A percentile compares a stretch with the other conserved stretches of the same genome.
Conservation (phyloP, 768 basidiomycete genomes). For the Trametes maxima region DNA sequence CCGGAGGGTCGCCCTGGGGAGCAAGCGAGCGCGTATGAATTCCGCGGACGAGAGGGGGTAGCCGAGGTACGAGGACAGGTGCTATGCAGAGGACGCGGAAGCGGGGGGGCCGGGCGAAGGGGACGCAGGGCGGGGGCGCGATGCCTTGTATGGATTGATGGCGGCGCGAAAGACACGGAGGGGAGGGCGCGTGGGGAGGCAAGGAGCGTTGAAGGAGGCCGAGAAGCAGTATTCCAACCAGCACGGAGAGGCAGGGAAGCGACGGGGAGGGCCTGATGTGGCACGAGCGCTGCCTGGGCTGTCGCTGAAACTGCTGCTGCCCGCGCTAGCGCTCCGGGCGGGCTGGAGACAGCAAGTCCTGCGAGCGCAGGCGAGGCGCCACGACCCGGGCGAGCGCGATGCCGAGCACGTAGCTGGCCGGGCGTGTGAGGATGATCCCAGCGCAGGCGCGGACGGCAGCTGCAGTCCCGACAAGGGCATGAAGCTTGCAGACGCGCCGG, state of each 20-base stretch:
- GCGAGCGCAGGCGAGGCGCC: not conserved
- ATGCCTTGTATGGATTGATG: slow-evolving; percentile 11
- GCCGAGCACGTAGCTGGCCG: not conserved
- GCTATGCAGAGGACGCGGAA: not conserved
- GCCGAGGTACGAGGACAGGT: not conserved
- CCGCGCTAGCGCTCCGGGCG: too few species aligned
- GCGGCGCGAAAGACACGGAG: not conserved
- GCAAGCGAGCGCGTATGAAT: not conserved
- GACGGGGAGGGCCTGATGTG: not conserved
- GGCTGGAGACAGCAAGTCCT: too few species aligned
- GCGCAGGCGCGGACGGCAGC: not conserved
- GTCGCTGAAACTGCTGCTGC: not conserved
- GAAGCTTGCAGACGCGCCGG: too few species aligned
- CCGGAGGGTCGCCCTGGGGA: not conserved
- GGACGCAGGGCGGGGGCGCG: not conserved
- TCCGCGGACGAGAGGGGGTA: not conserved
- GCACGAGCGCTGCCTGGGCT: not conserved
- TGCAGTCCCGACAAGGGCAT: not conserved
- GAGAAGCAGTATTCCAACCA: not conserved
- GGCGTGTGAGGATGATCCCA: not conserved
- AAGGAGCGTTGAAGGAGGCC: not conserved
- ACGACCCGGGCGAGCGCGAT: not conserved
- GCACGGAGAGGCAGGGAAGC: not conserved
- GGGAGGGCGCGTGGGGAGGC: not conserved
- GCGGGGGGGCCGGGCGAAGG: not conserved